Evolutionary conservation across 192 early-diverging fungal species (phyloP).

Genomic region (Coemansia umbellata): DNA sequence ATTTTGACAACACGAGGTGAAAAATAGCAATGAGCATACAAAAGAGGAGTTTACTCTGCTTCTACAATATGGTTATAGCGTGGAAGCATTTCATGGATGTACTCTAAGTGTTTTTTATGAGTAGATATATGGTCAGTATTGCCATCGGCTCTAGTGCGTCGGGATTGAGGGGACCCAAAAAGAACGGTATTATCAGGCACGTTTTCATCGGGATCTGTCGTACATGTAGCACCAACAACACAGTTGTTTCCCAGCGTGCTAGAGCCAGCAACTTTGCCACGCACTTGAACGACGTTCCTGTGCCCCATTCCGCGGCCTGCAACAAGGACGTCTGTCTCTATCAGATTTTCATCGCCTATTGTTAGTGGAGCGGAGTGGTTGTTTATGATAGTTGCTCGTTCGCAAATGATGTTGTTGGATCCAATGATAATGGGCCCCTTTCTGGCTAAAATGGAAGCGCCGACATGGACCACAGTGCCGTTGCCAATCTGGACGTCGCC

Average conservation of each 20-base stretch:
- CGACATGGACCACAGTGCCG: slow-evolving; percentile 46
- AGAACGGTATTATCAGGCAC: slow-evolving; percentile 45
- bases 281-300: slow-evolving; percentile 34
- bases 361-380: slow-evolving; percentile 27
- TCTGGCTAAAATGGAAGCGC: slow-evolving; percentile 43
- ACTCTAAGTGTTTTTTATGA: slow-evolving; percentile 44
- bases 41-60: slow-evolving; percentile 19
- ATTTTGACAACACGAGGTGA: too few relatives aligned
- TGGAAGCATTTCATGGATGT: slow-evolving; percentile 50
- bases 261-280: slow-evolving; percentile 21
- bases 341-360: slow-evolving; percentile 45
- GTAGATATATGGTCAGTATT: slow-evolving; percentile 18
- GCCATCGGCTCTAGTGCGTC: slow-evolving; percentile 21
- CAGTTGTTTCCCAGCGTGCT: slow-evolving; percentile 50
- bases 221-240: slow-evolving; percentile 36
- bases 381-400: slow-evolving; percentile 39
- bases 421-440: slow-evolving; percentile 49
- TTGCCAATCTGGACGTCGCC: slow-evolving; percentile 46
- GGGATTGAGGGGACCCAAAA: slow-evolving; percentile 38
- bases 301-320: slow-evolving; percentile 46
- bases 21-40: background rate
- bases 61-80: slow-evolving; percentile 52
- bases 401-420: slow-evolving; percentile 46
- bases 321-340: slow-evolving; percentile 40
- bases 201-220: slow-evolving; percentile 22